These are phyloP conservation scores for Raphidocelis subcapitata DNA, from an alignment of 139 green algal genomes.

Conservation along the genomic window DNA sequence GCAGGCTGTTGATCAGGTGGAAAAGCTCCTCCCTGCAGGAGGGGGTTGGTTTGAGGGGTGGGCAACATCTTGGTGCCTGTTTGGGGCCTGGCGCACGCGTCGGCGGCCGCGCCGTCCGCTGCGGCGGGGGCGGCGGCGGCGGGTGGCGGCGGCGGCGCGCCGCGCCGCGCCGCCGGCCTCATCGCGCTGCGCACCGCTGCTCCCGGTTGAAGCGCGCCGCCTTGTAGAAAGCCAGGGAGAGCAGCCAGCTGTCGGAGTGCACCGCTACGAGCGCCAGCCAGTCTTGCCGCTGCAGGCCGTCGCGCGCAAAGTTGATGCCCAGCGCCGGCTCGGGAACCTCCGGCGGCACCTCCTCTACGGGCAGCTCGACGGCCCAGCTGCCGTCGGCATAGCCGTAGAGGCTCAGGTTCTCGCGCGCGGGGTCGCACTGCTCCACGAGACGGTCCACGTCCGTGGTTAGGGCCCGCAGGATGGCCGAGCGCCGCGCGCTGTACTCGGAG, in stretches of 20 bases:
- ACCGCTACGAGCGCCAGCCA: conserved; percentile 97
- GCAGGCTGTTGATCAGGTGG: conserved; percentile 81
- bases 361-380: conserved; percentile 87
- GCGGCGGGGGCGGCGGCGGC: neutral
- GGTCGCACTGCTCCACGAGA: conserved; percentile 81
- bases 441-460: conserved; percentile 73
- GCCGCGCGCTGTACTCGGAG: conserved; percentile 54
- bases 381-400: conserved; percentile 90
- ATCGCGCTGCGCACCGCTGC: conserved; percentile 47
- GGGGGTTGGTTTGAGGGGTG: neutral
- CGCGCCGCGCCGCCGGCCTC: neutral
- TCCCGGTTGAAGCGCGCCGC: conserved; percentile 79
- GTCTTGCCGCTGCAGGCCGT: conserved; percentile 90
- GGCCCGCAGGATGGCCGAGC: conserved; percentile 56
- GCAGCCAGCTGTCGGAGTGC: conserved; percentile 95
- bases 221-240: conserved; percentile 95
- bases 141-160: neutral
- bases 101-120: neutral
- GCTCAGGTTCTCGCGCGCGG: conserved; percentile 95
- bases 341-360: conserved; percentile 95
- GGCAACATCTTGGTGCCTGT: no score
- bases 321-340: conserved; percentile 97
- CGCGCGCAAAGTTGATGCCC: conserved; percentile 97
- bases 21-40: conserved; percentile 78
- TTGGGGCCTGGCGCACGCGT: no score